These are phyloP conservation scores for Elsinoe arachidis DNA, from an alignment of 2,329 filamentous ascomycete species.

Conservation along the genomic window DNA sequence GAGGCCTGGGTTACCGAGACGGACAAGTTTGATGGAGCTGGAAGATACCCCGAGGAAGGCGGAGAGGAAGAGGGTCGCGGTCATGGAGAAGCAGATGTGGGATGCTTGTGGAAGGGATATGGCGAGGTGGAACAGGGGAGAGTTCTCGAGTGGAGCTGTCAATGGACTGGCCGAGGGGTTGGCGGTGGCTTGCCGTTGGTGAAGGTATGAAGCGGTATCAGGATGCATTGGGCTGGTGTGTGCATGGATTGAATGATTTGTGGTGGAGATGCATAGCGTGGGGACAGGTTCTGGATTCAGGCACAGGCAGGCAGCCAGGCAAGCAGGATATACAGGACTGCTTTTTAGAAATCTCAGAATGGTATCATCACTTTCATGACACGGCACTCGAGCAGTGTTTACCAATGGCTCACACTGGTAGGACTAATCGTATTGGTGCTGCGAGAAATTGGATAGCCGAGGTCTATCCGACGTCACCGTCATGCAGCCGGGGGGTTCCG, in stretches of 20 bases:
- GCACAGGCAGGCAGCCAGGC: background rate
- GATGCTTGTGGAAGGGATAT: constrained; percentile 8
- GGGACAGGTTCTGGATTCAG: background rate
- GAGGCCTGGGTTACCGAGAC: background rate
- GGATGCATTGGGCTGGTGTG: background rate
- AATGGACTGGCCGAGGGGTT: background rate
- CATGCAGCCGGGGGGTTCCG: too few species aligned
- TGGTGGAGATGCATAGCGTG: background rate
- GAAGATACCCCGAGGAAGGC: background rate
- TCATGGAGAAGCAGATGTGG: constrained; percentile 7
- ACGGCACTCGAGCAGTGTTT: too few species aligned
- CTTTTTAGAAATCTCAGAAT: background rate
- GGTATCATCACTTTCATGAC: too few species aligned
- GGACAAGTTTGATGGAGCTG: background rate
- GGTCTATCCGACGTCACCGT: too few species aligned
- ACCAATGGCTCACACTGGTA: too few species aligned
- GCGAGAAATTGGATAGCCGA: too few species aligned
- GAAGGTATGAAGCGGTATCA: background rate
- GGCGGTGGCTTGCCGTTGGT: constrained; percentile 1
- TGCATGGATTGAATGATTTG: background rate
- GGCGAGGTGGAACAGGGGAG: constrained; percentile 7
- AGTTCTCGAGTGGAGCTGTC: background rate
- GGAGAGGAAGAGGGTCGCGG: background rate
- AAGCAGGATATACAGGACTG: background rate
- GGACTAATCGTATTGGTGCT: too few species aligned